Percentiles rank a stretch among this genome's conserved stretches.
Evolutionary conservation across 2,329 filamentous ascomycete species (phyloP).

Genomic region (Colletotrichum euphorbiae): DNA sequence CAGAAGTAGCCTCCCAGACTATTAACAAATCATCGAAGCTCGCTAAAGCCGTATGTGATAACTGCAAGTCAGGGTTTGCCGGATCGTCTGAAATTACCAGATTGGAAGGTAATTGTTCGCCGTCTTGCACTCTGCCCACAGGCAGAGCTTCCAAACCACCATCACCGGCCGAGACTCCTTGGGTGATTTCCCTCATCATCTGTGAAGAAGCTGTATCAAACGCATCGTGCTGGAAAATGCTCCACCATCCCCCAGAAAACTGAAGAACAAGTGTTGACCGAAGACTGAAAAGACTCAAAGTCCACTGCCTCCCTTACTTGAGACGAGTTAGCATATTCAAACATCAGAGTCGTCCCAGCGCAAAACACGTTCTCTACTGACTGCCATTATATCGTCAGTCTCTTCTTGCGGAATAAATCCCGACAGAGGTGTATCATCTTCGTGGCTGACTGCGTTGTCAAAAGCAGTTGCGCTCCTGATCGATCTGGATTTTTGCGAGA

Average conservation of each 20-base stretch:
- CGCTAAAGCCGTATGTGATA: not conserved
- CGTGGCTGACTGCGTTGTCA: not conserved
- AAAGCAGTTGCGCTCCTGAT: not conserved
- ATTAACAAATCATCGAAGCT: not conserved
- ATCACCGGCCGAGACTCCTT: not conserved
- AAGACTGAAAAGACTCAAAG: not conserved
- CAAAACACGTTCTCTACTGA: conserved; percentile 1
- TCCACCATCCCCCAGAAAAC: conserved; percentile 4
- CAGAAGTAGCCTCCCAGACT: not conserved
- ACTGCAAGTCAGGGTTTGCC: not conserved
- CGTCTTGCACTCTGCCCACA: not conserved
- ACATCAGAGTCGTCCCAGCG: not conserved
- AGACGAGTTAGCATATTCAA: not conserved
- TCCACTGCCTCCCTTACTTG: not conserved
- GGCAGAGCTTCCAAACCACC: not conserved
- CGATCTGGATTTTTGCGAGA: not conserved
- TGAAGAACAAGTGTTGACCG: conserved; percentile 5
- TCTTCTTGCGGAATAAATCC: not conserved
- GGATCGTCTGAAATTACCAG: not conserved
- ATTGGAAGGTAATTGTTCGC: not conserved
- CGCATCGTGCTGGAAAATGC: not conserved
- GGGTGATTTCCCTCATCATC: not conserved
- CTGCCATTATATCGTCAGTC: conserved; percentile 4
- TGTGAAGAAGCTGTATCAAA: not conserved
- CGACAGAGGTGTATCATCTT: conserved; percentile 9